Base-by-base conservation (phyloP, 768 basidiomycete species). In the Trametopsis cervina region DNA sequence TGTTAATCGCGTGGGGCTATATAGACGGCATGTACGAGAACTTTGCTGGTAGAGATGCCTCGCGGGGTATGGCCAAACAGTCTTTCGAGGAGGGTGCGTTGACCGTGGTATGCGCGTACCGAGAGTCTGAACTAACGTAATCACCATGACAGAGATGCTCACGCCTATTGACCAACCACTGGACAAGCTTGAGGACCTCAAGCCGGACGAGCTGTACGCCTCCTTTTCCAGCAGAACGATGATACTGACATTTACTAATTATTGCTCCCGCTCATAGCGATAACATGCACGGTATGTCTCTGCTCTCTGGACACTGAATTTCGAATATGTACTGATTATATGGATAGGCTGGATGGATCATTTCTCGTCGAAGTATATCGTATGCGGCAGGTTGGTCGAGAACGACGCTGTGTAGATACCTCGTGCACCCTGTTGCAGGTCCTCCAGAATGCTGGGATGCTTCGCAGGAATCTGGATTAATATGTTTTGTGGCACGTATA, bases 51-150 rank as follows among this genome's bases (percentile, higher is more conserved):
- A 69, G 94, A 42, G 95, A 99, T 67, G 95, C 95, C 1, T 94
- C 90, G 13, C 73, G 94, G 29, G 94, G 95, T 4, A 94, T 98
- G 89, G 95, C 95, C 5, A 96, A 94, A 67, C 94, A 97, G 68
- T 95, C 92, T 2, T 97, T 96, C 55, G 94, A 94, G 43, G 24
- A 71, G n/a, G 90, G 93, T 90, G 59, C 44, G 85, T 41, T 20
- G 46, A 24, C 2, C 47, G 33, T 38, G 43, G 25, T 22, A 1
- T 13, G 15, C 22, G 4, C 10, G 10, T 17, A 33, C 10, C 13
- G 47, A 22, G 22, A 3, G 13, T 42, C 12, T 24, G 15, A 37
- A 56, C 49, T 37, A 44, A 45, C 10, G 42, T 40, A 40, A 24
- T 44, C 25, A 17, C 9, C 33, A 43, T 17, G 33, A 21, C 60